These are phyloP conservation scores for Fusarium temperatum DNA, from an alignment of 2,329 filamentous ascomycete species.

Conservation along the genomic window DNA sequence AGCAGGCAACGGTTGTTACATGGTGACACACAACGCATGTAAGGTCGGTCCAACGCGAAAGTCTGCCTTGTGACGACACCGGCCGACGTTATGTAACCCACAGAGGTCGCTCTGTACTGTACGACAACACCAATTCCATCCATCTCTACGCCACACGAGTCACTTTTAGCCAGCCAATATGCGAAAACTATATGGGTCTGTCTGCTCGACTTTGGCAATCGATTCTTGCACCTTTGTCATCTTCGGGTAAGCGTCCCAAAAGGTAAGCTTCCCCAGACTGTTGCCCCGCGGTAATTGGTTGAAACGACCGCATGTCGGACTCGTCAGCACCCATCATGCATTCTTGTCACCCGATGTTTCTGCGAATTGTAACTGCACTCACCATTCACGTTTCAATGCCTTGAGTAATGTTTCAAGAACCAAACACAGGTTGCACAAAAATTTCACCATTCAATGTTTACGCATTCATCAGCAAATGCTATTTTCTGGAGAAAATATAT, in stretches of 20 bases:
- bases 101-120: neutral
- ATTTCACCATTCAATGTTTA: neutral
- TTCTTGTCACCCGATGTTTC: neutral
- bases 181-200: neutral
- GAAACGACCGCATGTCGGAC: constrained; percentile 11
- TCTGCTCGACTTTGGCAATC: neutral
- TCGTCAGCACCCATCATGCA: constrained; percentile 22
- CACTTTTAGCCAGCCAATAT: constrained; percentile 14
- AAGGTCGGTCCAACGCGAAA: neutral
- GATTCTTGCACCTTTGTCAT: constrained; percentile 6
- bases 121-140: constrained; percentile 2
- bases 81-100: neutral
- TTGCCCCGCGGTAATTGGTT: constrained; percentile 7
- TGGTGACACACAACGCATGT: neutral
- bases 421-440: no score
- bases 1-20: neutral
- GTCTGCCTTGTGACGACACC: neutral
- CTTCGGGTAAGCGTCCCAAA: constrained; percentile 26
- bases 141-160: constrained; percentile 2
- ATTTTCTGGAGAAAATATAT: neutral
- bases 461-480: neutral
- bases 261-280: constrained; percentile 13
- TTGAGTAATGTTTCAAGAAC: neutral
- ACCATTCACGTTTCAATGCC: neutral
- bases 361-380: neutral